Evolutionary conservation across 768 basidiomycete genomes (phyloP), one percentile per base, ranked within the genome.

Genomic region (Rhizopogon sp.): DNA sequence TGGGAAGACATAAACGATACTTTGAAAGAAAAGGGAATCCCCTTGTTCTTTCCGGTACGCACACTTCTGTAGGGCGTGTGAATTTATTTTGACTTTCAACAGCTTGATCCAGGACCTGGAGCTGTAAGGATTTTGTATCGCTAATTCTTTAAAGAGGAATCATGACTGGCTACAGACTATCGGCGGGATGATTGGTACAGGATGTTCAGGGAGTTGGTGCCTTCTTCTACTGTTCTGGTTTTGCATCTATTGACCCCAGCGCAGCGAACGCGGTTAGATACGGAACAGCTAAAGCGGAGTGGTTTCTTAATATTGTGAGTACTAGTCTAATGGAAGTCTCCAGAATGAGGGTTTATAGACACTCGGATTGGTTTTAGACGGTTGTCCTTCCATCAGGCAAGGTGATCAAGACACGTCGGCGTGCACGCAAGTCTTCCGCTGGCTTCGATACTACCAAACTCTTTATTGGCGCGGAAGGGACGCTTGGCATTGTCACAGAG

Each of bases 401-500:
- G 64, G 84, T 97, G 9, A 85, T 97, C 63, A 93, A 93, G 66
- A 96, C 93, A 0, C 82, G 92, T 20, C 76, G 79, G 54, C 74
- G 88, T 43, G 84, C 88, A 20, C 76, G 90, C 46, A 95, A 97
- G 66, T 93, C 90, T 3, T 81, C 92, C 1, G 89, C 90, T 0
- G 93, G 93, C 0, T 94, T 88, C 63, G 93, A 95, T 63, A 78
- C 81, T 1, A 93, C 90, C 0, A 94, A 94, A 66, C 69, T 93
- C 3, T 93, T 94, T 71, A 88, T 94, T 46, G 93, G 93, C 4
- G 90, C 90, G 2, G 93, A 94, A 68, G 93, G 93, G 6, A 95
- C 92, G 0, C 68, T 94, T 43, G 93, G 93, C 3, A 88, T 95
- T 59, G 83, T 95, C n/a, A 93, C 90, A 0, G 92, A 94, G 74